Conservation (phyloP, 257 asterid genomes). For the Misopates orontium region DNA sequence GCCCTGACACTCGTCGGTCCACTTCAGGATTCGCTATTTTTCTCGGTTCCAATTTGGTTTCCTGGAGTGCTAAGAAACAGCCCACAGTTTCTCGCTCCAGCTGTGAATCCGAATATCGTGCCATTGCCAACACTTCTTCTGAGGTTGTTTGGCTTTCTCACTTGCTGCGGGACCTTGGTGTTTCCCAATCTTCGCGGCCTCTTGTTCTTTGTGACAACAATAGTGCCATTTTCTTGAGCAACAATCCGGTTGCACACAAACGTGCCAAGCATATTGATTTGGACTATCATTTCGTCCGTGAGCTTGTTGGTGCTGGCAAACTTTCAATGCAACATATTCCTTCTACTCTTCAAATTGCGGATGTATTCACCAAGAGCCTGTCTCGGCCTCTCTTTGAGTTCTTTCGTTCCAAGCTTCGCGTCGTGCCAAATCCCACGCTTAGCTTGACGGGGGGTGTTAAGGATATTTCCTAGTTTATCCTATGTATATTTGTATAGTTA, state of each 20-base stretch:
- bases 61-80: background rate
- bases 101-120: background rate
- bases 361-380: background rate
- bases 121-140: background rate
- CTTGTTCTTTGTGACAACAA: background rate
- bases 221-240: background rate
- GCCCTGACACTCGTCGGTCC: background rate
- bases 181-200: no score
- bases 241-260: background rate
- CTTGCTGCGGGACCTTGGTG: no score
- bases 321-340: background rate
- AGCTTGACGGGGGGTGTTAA: background rate
- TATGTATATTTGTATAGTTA: no score
- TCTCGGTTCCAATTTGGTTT: constrained; percentile 1
- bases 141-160: background rate
- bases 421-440: background rate
- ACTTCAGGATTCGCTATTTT: background rate
- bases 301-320: background rate
- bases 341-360: background rate
- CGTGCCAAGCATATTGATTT: background rate
- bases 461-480: no score
- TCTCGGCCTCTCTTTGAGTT: no score
- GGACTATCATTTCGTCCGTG: background rate
- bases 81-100: background rate
- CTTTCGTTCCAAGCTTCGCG: background rate